A percentile compares a stretch with the other conserved stretches of the same genome.
phyloP scores from a whole-genome alignment of 2,329 filamentous ascomycete genomes.

The Xylaria sp. region DNA sequence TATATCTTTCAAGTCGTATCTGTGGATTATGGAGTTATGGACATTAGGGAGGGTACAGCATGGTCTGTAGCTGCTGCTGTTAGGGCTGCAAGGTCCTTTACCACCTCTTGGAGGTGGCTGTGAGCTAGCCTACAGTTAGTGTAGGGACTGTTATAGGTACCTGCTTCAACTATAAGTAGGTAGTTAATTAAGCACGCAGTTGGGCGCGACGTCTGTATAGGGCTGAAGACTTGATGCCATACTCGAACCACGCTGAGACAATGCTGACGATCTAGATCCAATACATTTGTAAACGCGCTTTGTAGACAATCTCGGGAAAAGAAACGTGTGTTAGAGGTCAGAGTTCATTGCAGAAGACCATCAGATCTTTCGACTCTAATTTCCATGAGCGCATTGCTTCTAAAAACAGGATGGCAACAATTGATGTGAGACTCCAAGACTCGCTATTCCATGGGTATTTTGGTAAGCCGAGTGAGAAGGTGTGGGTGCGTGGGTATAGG shows the following conservation, averaged over 20 bases:
- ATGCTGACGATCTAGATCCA: not conserved
- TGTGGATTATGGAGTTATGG: not conserved
- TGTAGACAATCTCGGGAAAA: not conserved
- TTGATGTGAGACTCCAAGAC: constrained; percentile 24
- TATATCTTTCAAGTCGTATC: not conserved
- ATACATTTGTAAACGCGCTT: not conserved
- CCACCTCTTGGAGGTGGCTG: constrained; percentile 43
- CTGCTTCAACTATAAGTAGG: not conserved
- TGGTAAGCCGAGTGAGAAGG: constrained; percentile 20
- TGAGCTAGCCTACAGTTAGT: constrained; percentile 29
- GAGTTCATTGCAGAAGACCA: constrained; percentile 9
- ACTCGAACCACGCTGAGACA: not conserved
- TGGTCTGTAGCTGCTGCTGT: not conserved
- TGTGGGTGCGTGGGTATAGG: constrained; percentile 10
- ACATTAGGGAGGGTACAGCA: too few relatives aligned
- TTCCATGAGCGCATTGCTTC: constrained; percentile 24
- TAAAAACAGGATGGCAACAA: constrained; percentile 31
- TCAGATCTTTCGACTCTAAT: constrained; percentile 2
- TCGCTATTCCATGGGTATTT: constrained; percentile 24
- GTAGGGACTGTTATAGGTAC: not conserved
- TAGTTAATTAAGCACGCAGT: not conserved
- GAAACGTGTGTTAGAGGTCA: not conserved
- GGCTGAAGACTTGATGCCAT: constrained; percentile 38
- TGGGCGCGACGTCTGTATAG: constrained; percentile 35
- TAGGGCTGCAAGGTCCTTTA: constrained; percentile 37